Conservation (phyloP, 2,329 filamentous ascomycete species). For the Trichoderma aggressivum region DNA sequence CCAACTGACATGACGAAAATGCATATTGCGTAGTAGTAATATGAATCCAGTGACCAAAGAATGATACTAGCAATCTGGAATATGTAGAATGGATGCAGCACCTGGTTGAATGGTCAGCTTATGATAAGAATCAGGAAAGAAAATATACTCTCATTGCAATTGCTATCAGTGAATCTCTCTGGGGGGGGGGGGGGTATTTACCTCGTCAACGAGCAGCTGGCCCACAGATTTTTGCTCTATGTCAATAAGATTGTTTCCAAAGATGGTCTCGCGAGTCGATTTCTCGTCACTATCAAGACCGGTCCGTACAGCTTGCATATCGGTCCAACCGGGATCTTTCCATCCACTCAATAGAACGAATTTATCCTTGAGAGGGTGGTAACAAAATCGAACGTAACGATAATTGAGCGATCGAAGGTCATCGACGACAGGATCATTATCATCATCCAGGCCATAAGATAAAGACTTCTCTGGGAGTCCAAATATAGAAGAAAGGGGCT, state of each 20-base stretch:
- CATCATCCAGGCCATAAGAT: slow-evolving; percentile 53
- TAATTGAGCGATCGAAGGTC: slow-evolving; percentile 81
- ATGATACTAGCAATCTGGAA: slow-evolving; percentile 94
- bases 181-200: slow-evolving; percentile 30
- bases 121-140: no score
- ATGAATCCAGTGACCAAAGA: slow-evolving; percentile 92
- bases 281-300: slow-evolving; percentile 90
- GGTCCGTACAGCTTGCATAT: slow-evolving; percentile 67
- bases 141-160: neutral
- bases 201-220: slow-evolving; percentile 85
- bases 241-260: slow-evolving; percentile 86
- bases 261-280: slow-evolving; percentile 76
- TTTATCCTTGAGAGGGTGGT: slow-evolving; percentile 82
- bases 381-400: slow-evolving; percentile 90
- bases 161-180: slow-evolving; percentile 3
- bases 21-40: slow-evolving; percentile 95
- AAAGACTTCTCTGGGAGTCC: slow-evolving; percentile 61
- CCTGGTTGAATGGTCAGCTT: slow-evolving; percentile 44
- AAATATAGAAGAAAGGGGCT: slow-evolving; percentile 61
- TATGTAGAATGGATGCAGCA: slow-evolving; percentile 96
- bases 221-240: slow-evolving; percentile 84
- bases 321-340: slow-evolving; percentile 90
- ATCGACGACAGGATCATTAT: slow-evolving; percentile 70
- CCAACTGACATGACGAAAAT: slow-evolving; percentile 94
- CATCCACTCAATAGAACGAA: slow-evolving; percentile 84